Percentiles rank a stretch among this genome's conserved stretches.
Evolutionary conservation across 2,329 filamentous ascomycete species (phyloP).

Genomic region (Ceratocystis cacaofunesta): DNA sequence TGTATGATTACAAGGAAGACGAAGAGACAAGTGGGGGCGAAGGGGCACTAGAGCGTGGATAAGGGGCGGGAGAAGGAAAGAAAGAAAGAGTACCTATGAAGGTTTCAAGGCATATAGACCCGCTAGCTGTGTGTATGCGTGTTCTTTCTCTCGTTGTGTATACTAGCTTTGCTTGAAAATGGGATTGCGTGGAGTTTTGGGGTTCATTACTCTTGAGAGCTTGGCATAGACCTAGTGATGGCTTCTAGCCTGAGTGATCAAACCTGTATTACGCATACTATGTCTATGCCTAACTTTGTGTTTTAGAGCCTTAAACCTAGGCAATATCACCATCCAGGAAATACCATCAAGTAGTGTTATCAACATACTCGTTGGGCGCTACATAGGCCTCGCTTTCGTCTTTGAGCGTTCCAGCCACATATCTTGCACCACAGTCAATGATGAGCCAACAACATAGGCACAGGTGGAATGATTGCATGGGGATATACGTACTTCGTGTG

Average conservation of each 20-base stretch:
- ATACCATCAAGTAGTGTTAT: not conserved
- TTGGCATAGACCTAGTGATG: not conserved
- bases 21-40: not conserved
- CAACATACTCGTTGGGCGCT: slow-evolving; percentile 6
- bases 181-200: slow-evolving; percentile 12
- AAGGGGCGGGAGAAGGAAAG: not conserved
- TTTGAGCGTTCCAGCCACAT: slow-evolving; percentile 12
- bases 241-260: not conserved
- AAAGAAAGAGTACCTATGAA: not conserved
- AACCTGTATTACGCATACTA: not conserved
- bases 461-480: no score
- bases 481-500: slow-evolving; percentile 43
- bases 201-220: slow-evolving; percentile 5
- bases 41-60: not conserved
- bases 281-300: not conserved
- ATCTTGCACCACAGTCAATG: slow-evolving; percentile 1
- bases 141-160: not conserved
- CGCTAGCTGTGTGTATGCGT: not conserved
- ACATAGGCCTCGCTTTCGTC: slow-evolving; percentile 6
- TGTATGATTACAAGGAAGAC: slow-evolving; percentile 1
- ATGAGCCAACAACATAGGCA: not conserved
- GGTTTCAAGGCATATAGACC: not conserved
- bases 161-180: slow-evolving; percentile 10
- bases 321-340: not conserved
- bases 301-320: not conserved